A percentile compares a stretch with the other conserved stretches of the same genome.
Conservation (phyloP, 2,329 filamentous ascomycete genomes). For the Penicillium sp. region DNA sequence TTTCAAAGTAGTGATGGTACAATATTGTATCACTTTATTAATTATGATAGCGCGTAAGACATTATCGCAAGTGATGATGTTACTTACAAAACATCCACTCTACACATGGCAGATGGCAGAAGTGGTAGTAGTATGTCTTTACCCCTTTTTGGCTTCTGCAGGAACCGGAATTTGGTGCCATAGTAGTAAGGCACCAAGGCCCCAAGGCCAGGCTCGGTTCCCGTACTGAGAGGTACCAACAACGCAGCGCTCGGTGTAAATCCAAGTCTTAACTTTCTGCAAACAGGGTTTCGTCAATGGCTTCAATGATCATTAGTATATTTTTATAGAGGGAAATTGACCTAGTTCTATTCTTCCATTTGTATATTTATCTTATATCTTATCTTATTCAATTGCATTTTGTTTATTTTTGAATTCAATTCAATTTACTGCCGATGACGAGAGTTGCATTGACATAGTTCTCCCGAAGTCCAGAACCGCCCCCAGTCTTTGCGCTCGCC, state of each 20-base stretch:
- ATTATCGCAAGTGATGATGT: too few relatives aligned
- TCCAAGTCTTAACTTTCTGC: slow-evolving; percentile 9
- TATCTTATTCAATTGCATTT: too few relatives aligned
- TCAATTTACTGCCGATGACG: too few relatives aligned
- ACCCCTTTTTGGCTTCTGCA: not conserved
- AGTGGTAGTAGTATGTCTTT: not conserved
- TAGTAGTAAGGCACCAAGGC: not conserved
- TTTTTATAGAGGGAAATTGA: not conserved
- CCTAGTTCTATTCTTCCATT: too few relatives aligned
- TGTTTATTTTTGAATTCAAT: not conserved
- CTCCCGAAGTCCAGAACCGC: slow-evolving; percentile 1
- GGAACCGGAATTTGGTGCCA: not conserved
- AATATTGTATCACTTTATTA: too few relatives aligned
- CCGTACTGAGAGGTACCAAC: slow-evolving; percentile 9
- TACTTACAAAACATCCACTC: not conserved
- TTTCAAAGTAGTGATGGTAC: not conserved
- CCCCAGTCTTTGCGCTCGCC: slow-evolving; percentile 1
- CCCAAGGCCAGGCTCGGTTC: not conserved
- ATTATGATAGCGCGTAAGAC: too few relatives aligned
- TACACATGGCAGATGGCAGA: too few relatives aligned
- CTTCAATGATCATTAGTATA: not conserved
- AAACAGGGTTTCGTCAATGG: not conserved
- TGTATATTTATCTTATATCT: not conserved
- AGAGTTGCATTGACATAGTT: too few relatives aligned
- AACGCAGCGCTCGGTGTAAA: slow-evolving; percentile 1